phyloP scores from a whole-genome alignment of 257 asterid genomes.

The Datura wrightii region DNA sequence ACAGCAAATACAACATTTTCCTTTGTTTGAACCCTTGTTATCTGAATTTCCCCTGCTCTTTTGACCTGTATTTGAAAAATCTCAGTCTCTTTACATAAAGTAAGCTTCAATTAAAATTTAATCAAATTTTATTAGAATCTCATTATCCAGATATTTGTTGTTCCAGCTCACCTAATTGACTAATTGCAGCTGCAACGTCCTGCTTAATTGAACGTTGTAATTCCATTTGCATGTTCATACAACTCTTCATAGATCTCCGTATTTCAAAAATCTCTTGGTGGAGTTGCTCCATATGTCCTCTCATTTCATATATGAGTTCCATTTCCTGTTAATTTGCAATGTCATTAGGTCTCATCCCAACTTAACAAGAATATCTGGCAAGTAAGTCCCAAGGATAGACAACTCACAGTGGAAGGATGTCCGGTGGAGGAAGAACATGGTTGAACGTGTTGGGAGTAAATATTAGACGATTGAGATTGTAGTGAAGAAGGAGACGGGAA shows the following conservation, averaged over 20 bases:
- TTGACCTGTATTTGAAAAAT: slow-evolving; percentile 44
- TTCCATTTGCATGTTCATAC: slow-evolving; percentile 68
- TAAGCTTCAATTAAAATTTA: neutral
- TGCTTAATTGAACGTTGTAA: slow-evolving; percentile 62
- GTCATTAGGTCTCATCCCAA: neutral
- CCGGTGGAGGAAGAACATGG: slow-evolving; percentile 42
- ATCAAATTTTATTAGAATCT: neutral
- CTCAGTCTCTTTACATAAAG: neutral
- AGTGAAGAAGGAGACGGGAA: slow-evolving; percentile 52
- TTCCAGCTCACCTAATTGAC: slow-evolving; percentile 56
- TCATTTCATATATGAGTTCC: slow-evolving; percentile 76
- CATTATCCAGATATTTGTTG: neutral
- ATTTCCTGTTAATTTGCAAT: slow-evolving; percentile 60
- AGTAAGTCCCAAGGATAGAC: slow-evolving; percentile 11
- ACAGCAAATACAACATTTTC: slow-evolving; percentile 68
- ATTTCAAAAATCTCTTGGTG: slow-evolving; percentile 74
- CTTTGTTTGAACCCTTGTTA: slow-evolving; percentile 38
- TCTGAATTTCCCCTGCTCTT: slow-evolving; percentile 40
- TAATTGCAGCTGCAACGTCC: slow-evolving; percentile 50
- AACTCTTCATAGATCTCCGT: slow-evolving; percentile 65
- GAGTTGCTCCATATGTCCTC: slow-evolving; percentile 80
- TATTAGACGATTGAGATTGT: slow-evolving; percentile 48
- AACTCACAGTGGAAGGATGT: slow-evolving; percentile 66
- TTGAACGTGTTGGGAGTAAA: slow-evolving; percentile 46
- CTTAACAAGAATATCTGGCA: neutral